Evolutionary conservation across 2,329 filamentous ascomycete genomes (phyloP), one percentile per base, ranked within the genome.

Genomic region (Metarhizium humberi): DNA sequence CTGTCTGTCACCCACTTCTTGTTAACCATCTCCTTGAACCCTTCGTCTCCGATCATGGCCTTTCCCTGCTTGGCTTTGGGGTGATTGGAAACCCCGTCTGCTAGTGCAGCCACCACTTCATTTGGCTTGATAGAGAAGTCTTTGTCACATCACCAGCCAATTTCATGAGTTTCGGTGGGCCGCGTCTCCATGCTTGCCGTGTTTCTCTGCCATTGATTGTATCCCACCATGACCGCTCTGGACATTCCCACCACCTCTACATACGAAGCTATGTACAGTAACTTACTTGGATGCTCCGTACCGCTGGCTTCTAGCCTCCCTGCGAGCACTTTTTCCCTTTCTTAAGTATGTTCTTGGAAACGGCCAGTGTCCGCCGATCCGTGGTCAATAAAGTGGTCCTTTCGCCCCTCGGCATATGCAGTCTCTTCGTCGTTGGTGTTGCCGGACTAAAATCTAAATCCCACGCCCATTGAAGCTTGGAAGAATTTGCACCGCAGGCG

Each of bases 361-460:
- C 38, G 45, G 42, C 50, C 46, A 36, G 34, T 49, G 25, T 50
- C 45, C 34, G 32, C 32, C 36, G 18, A 52, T 51, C 51, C 48
- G 25, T 46, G 32, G 51, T 40, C 56, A 51, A 20, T 32, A 20
- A 30, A 25, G 6, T 34, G 32, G 25, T 18, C 13, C 20, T 45
- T 38, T 53, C 42, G 62, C 66, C 64, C 65, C 67, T 70, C 70
- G 68, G 71, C 71, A 73, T 69, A 70, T 72, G 70, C 70, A 71
- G 59, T 61, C 57, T 54, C 60, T 65, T 64, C 54, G 43, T 57
- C 54, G 25, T 25, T 50, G 4, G 25, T 48, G 43, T 50, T 58
- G 55, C 52, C 54, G 56, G 48, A 55, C 45, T 40, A 52, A 30
- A 46, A 16, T 11, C 18, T 8, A 55, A 18, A 34, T 43, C 42